Base-by-base conservation (phyloP, 1,139 yeast species). In the Zygoascus sp. region DNA sequence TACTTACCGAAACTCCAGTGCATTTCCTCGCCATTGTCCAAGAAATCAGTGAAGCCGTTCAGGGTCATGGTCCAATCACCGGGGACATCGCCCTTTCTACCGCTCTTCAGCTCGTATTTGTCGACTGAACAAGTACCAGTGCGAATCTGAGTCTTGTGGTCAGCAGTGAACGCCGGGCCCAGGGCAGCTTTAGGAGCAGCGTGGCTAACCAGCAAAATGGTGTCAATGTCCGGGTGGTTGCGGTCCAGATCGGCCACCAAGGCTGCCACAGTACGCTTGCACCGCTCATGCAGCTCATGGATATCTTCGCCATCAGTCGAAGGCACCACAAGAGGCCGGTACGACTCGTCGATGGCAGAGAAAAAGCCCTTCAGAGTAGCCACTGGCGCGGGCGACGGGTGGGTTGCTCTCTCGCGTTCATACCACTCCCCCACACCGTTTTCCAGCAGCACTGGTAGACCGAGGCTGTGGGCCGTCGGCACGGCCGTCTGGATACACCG, bases 121-220 rank as follows among this genome's bases (percentile, higher is more conserved):
- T 79, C 83, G 46, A 86, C 61, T n/a, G 79, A 71, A 57, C 83
- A 77, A 11, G 79, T 70, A 2, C 81, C 83, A 2, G 80, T 72
- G 39, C 80, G 66, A 16, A 77, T 66, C 15, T 67, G 70, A 2
- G 78, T 78, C 40, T 70, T 65, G 2, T 63, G 55, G 47, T 73
- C 72, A 1, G 77, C 78, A 55, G 81, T 62, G 30, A 87, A 68
- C 1, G 83, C 77, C 73, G 84, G 74, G 1, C 95, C 95, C 21
- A 87, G 68, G 0, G 89, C 87, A 48, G 84, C 84, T 59, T 83
- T 83, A 5, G 90, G 76, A 5, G 96, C 95, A 1, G 95, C 96
- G 63, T 87, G 96, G 7, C 92, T 80, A 32, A 85, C 77, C 10
- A 87, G 68, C 41, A 87, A 61, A 7, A 87, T 67, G 1, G 76